Evolutionary conservation across 2,329 filamentous ascomycete genomes (phyloP), one percentile per base, ranked within the genome.

Genomic region (Esteya vermicola): DNA sequence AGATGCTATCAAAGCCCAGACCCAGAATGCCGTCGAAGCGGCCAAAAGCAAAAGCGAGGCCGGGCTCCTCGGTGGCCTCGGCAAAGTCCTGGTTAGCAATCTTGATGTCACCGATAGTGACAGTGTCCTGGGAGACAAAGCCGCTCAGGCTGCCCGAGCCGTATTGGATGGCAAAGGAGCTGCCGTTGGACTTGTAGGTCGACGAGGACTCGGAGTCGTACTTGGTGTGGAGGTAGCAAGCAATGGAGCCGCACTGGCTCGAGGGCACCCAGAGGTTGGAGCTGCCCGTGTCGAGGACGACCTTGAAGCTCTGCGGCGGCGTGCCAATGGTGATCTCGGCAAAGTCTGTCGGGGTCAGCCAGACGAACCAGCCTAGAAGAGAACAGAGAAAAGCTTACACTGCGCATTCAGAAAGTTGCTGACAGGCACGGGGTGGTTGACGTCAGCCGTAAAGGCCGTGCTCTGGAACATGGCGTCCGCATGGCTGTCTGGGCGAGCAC

Each of bases 241-340:
- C 93, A 57, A 98, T 98, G 57, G 88, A 95, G 57, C 75, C 79
- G 63, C 93, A 98, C 57, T 85, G 72, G 42, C 75, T 70, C 20
- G 88, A 94, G 30, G 93, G 93, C 45, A 98, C 88, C 93, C 93
- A 98, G 48, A 98, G 75, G 71, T 98, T 98, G 60, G 91, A 96
- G 72, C 86, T 95, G 54, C 91, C 91, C 22, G 91, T 98, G 62
- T 98, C 91, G 48, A 98, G 81, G 48, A 98, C 82, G 51, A 98
- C 93, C 75, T 98, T 98, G 78, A 98, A 98, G 51, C 67, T 72
- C 68, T 98, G 91, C 26, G 91, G 80, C 49, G 91, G 91, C 36
- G 80, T 89, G 49, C 91, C 91, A 59, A 98, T 76, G 52, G 77
- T 74, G 60, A 98, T 95, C 63, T 95, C 86, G 51, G 89, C 93